phyloP scores from a whole-genome alignment of 2,329 filamentous ascomycete genomes.

The Diplocarpon rosae region DNA sequence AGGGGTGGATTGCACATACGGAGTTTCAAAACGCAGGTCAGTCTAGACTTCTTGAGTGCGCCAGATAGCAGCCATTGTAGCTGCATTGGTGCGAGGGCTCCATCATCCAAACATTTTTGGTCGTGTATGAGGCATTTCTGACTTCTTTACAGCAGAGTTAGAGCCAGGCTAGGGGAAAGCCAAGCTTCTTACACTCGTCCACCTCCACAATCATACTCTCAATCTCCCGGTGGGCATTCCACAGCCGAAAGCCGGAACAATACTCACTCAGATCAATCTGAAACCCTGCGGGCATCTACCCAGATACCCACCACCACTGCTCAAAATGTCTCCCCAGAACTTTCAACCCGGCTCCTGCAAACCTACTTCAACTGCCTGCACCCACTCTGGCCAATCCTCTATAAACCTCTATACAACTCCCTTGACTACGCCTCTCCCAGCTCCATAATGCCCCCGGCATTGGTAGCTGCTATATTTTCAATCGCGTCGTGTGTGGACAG shows the following conservation, averaged over 20 bases:
- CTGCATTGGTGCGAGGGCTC: background rate
- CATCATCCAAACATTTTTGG: background rate
- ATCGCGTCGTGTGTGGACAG: slow-evolving; percentile 23
- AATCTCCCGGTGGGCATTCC: too few species aligned
- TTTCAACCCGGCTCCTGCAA: slow-evolving; percentile 22
- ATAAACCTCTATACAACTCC: slow-evolving; percentile 24
- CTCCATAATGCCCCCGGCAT: slow-evolving; percentile 14
- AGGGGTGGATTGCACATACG: slow-evolving; percentile 21
- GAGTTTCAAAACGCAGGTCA: slow-evolving; percentile 24
- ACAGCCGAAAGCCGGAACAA: too few species aligned
- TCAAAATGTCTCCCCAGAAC: slow-evolving; percentile 13
- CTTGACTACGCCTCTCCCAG: slow-evolving; percentile 13
- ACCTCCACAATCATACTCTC: too few species aligned
- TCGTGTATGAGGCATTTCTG: background rate
- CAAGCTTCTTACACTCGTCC: too few species aligned
- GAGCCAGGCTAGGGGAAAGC: too few species aligned
- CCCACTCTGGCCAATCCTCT: slow-evolving; percentile 25
- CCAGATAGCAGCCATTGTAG: background rate
- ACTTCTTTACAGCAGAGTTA: too few species aligned
- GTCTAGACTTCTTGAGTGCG: slow-evolving; percentile 1
- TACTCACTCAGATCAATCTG: too few species aligned
- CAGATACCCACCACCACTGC: background rate
- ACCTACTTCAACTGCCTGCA: slow-evolving; percentile 25
- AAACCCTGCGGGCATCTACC: too few species aligned
- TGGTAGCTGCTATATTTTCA: slow-evolving; percentile 22